Conservation (phyloP, 2,329 filamentous ascomycete genomes). For the Trichophyton mentagrophytes region DNA sequence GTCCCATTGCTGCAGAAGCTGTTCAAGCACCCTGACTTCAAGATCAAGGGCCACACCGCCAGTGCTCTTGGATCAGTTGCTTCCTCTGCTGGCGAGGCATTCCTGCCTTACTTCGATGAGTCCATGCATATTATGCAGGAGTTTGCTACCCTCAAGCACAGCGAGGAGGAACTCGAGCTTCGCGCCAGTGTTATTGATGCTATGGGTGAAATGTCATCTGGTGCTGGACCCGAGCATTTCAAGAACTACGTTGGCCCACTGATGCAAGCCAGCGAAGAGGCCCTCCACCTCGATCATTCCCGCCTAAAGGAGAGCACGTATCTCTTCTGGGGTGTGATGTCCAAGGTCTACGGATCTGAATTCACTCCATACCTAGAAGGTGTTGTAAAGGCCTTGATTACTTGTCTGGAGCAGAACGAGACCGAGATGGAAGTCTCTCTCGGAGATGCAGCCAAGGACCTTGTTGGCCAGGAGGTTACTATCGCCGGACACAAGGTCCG, state of each 20-base stretch:
- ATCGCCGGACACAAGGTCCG: constrained; percentile 77
- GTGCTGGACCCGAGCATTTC: constrained; percentile 76
- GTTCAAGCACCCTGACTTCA: constrained; percentile 70
- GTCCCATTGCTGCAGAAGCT: constrained; percentile 75
- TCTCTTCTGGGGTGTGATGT: constrained; percentile 88
- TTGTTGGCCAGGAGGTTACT: constrained; percentile 62
- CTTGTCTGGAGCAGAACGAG: constrained; percentile 81
- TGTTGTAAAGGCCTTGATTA: constrained; percentile 49
- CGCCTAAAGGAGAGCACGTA: constrained; percentile 92
- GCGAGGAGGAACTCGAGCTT: constrained; percentile 77
- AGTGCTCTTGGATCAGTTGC: constrained; percentile 86
- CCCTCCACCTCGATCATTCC: constrained; percentile 74
- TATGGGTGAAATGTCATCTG: constrained; percentile 81
- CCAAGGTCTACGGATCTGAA: constrained; percentile 75
- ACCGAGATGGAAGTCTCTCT: constrained; percentile 65
- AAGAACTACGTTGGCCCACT: constrained; percentile 81
- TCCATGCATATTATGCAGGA: constrained; percentile 81
- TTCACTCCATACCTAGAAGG: constrained; percentile 37
- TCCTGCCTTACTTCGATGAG: constrained; percentile 80
- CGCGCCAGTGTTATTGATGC: constrained; percentile 83
- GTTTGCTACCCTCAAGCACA: constrained; percentile 76
- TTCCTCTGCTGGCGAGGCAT: constrained; percentile 65
- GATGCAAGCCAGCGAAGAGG: constrained; percentile 87
- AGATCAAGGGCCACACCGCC: constrained; percentile 79
- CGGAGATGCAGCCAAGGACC: constrained; percentile 58